Percentiles rank a stretch among this genome's conserved stretches.
These are phyloP conservation scores for Solanum dulcamara DNA, from an alignment of 257 asterid genomes.

Conservation along the genomic window DNA sequence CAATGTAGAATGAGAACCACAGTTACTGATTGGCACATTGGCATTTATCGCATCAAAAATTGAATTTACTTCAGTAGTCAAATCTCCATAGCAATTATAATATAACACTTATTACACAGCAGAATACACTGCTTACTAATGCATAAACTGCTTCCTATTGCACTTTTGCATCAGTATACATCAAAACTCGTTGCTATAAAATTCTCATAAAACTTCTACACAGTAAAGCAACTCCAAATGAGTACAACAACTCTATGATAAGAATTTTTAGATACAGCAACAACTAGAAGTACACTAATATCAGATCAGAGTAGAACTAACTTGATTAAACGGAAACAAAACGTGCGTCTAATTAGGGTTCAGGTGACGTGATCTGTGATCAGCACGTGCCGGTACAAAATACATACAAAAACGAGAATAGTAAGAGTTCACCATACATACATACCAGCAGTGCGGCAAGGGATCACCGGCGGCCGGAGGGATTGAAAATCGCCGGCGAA, in stretches of 20 bases:
- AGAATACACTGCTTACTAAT: not conserved
- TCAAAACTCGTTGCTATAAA: not conserved
- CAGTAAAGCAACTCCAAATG: not conserved
- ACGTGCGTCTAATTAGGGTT: conserved; percentile 14
- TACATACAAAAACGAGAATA: not conserved
- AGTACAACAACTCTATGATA: not conserved
- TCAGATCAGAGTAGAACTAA: not conserved
- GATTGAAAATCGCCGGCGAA: conserved; percentile 7
- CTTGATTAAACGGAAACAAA: not conserved
- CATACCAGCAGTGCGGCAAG: conserved; percentile 8
- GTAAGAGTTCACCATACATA: not conserved
- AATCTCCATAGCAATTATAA: not conserved
- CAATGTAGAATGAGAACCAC: not conserved
- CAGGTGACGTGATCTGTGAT: conserved; percentile 28
- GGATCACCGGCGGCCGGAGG: conserved; percentile 17
- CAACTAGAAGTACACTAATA: not conserved
- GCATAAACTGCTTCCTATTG: not conserved
- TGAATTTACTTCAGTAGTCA: not conserved
- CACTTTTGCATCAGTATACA: not conserved
- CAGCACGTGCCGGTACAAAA: conserved; percentile 10
- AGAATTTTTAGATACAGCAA: not conserved
- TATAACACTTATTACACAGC: not conserved
- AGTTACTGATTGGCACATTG: not conserved
- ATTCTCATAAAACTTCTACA: not conserved
- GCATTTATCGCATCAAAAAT: not conserved